Percentiles rank a stretch among this genome's conserved stretches.
These are phyloP conservation scores for Lathyrus tuberosus DNA, from an alignment of 306 rosid species.

Conservation along the genomic window DNA sequence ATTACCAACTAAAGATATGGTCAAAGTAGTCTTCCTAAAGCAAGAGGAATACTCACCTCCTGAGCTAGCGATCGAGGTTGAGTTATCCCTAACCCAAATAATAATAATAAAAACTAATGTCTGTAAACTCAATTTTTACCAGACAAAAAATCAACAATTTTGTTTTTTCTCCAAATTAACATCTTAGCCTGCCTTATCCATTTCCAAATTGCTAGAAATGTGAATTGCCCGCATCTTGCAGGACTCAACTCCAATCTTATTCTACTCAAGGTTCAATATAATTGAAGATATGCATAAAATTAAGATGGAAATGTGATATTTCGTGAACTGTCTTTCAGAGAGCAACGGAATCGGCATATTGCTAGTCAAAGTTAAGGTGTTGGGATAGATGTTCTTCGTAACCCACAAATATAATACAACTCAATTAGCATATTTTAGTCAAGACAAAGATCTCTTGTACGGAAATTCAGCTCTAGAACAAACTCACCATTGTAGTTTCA, in stretches of 20 bases:
- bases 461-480: slow-evolving; percentile 20
- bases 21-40: slow-evolving; percentile 9
- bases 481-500: slow-evolving; percentile 75
- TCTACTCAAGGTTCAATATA: slow-evolving; percentile 32
- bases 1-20: neutral
- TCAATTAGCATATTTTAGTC: slow-evolving; percentile 34
- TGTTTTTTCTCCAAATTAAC: neutral
- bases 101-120: neutral
- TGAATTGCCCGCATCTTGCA: slow-evolving; percentile 22
- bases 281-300: slow-evolving; percentile 23
- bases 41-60: slow-evolving; percentile 2
- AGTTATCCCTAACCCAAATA: neutral
- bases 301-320: slow-evolving; percentile 24
- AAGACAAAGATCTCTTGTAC: slow-evolving; percentile 27
- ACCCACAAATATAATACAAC: slow-evolving; percentile 13
- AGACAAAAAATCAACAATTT: neutral
- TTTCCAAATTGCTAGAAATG: slow-evolving; percentile 30
- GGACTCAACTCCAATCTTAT: slow-evolving; percentile 11
- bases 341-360: slow-evolving; percentile 12
- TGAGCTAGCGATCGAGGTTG: neutral
- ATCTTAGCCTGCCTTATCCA: slow-evolving; percentile 13
- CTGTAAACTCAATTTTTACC: slow-evolving; percentile 6
- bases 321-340: slow-evolving; percentile 7
- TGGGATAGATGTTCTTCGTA: slow-evolving; percentile 1
- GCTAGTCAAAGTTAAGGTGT: slow-evolving; percentile 17